Base-by-base conservation (phyloP, 179 eudicot genomes). In the Sideroxylon spinosum region DNA sequence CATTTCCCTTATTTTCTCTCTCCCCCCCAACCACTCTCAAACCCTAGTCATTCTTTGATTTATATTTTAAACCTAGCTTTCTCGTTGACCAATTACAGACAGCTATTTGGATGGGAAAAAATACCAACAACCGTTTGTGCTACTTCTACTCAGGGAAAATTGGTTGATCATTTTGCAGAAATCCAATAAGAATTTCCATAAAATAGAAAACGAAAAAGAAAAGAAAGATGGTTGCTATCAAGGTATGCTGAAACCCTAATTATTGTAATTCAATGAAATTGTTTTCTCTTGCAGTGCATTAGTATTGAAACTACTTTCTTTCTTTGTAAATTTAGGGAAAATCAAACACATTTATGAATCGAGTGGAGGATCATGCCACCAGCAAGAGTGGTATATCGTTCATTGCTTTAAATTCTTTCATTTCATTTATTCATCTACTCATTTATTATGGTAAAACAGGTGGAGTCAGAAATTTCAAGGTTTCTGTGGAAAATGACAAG, bases 381-480 rank as follows among this genome's bases (percentile, higher is more conserved):
- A 25, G 74, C 16, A 86, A 71, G 76, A 82, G 49, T 28, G 81
- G 87, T 86, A 80, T 8, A 44, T 52, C 71, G 12, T n/a, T 10
- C 22, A 26, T 5, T 66, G 22, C 17, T 1, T 65, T 19, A n/a
- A 23, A 17, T 57, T 78, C 71, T 66, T 25, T 50, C 23, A n/a
- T 73, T n/a, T 48, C 22, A 62, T 71, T 26, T 65, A 7, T 56
- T 66, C 11, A 6, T 28, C 20, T n/a, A 17, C 53, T 61, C 56
- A n/a, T 29, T 78, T 78, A 19, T 57, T 83, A 46, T 67, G 55
- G 25, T 57, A 13, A 63, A 72, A 78, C 80, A 90, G 90, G 49
- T 73, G 84, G 78, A 74, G 67, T 71, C 0, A 86, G 78, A 72
- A 78, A 78, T 82, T 87, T 90, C 76, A 89, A 89, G 90, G 79